Percentiles rank a stretch among this genome's conserved stretches.
phyloP scores from a whole-genome alignment of 345 rosid species.

The Moringa oleifera region DNA sequence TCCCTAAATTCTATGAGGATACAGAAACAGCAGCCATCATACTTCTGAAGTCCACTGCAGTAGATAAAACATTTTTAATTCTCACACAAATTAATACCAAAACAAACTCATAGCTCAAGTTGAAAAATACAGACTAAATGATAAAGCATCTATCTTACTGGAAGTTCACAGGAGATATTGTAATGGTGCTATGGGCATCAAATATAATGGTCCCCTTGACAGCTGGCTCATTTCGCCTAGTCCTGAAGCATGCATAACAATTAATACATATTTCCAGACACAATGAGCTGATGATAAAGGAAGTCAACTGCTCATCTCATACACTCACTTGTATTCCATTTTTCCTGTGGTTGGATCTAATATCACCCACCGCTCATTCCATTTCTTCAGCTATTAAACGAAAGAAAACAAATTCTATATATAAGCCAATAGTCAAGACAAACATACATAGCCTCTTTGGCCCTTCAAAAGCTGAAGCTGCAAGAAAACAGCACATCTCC shows the following conservation, averaged over 20 bases:
- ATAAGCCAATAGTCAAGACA: not conserved
- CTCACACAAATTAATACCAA: slow-evolving; percentile 7
- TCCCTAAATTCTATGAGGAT: slow-evolving; percentile 37
- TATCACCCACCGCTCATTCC: slow-evolving; percentile 98
- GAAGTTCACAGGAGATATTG: slow-evolving; percentile 89
- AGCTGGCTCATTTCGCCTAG: slow-evolving; percentile 78
- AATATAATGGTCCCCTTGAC: slow-evolving; percentile 77
- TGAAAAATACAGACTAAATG: not conserved
- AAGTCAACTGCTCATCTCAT: slow-evolving; percentile 5
- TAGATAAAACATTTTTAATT: slow-evolving; percentile 17
- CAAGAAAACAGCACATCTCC: no score
- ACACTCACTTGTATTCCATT: slow-evolving; percentile 88
- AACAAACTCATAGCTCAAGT: slow-evolving; percentile 7
- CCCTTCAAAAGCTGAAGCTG: no score
- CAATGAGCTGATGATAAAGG: slow-evolving; percentile 7
- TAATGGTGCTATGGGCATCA: slow-evolving; percentile 86
- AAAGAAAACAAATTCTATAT: not conserved
- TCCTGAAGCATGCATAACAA: slow-evolving; percentile 35
- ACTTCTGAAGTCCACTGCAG: slow-evolving; percentile 90
- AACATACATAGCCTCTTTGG: no score
- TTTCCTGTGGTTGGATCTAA: slow-evolving; percentile 95
- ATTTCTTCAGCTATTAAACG: slow-evolving; percentile 71
- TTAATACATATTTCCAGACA: not conserved
- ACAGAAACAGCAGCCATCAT: slow-evolving; percentile 96
- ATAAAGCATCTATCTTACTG: slow-evolving; percentile 47